A percentile compares a stretch with the other conserved stretches of the same genome.
Conservation (phyloP, 352 stramenopile genomes). For the Phytophthora idaei region DNA sequence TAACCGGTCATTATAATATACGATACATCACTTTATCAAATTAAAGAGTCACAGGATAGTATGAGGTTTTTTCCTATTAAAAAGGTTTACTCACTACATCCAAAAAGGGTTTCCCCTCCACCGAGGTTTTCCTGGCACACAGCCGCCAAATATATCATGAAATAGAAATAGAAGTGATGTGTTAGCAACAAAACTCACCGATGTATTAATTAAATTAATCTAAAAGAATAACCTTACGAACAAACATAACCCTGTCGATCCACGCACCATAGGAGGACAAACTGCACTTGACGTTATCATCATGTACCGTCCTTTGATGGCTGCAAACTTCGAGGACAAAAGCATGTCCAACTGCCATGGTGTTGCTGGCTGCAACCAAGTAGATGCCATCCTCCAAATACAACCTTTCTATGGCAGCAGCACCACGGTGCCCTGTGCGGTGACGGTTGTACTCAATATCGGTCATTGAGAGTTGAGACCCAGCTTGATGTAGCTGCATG, state of each 20-base stretch:
- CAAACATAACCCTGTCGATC: no score
- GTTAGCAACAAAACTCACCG: no score
- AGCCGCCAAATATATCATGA: not conserved
- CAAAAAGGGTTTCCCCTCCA: not conserved
- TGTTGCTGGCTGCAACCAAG: not conserved
- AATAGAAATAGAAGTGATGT: no score
- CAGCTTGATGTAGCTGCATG: not conserved
- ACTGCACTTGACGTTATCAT: no score
- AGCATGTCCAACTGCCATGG: not conserved
- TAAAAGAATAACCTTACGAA: no score
- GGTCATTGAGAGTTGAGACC: not conserved
- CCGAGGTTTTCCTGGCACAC: not conserved
- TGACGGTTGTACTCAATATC: not conserved
- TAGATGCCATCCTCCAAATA: not conserved
- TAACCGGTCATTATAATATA: no score
- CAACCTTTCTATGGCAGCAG: no score
- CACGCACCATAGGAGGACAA: no score
- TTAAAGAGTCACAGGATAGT: not conserved
- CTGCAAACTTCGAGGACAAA: not conserved
- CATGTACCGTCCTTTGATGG: no score
- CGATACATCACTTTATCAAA: not conserved
- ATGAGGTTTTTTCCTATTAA: not conserved
- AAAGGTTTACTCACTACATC: not conserved
- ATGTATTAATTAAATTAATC: no score
- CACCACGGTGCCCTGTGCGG: not conserved